Percentiles rank a stretch among this genome's conserved stretches.
phyloP scores from a whole-genome alignment of 208 protist genomes.

The Crithidia acanthocephali region DNA sequence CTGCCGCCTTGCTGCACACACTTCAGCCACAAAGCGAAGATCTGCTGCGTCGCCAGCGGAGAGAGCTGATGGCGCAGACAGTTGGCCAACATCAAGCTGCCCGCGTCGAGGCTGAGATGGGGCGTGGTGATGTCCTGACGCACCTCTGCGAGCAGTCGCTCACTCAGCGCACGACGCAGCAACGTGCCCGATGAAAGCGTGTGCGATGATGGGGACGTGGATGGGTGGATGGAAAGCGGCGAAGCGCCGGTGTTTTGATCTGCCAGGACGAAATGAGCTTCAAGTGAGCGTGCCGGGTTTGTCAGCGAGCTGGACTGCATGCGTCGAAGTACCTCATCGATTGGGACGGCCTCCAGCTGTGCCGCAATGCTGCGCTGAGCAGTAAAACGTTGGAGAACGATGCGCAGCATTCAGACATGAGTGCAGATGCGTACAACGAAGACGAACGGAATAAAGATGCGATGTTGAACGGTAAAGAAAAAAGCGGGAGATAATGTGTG shows the following conservation, averaged over 20 bases:
- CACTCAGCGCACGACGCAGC: conserved; percentile 25
- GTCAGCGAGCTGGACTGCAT: conserved; percentile 78
- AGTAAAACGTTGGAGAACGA: conserved; percentile 34
- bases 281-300: conserved; percentile 66
- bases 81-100: conserved; percentile 70
- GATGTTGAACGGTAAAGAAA: background rate
- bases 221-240: background rate
- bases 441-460: too few relatives aligned
- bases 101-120: conserved; percentile 47
- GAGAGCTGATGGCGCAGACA: conserved; percentile 63
- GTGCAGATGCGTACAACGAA: background rate
- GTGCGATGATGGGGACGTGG: background rate
- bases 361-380: conserved; percentile 30
- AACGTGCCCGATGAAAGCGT: background rate
- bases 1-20: conserved; percentile 14
- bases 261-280: conserved; percentile 59
- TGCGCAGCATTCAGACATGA: conserved; percentile 24
- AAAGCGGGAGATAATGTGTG: too few relatives aligned
- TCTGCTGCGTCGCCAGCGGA: conserved; percentile 24
- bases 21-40: conserved; percentile 28
- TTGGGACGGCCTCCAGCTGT: conserved; percentile 43
- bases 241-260: background rate
- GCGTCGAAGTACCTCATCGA: conserved; percentile 75
- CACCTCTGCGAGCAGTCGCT: conserved; percentile 31
- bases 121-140: conserved; percentile 10